phyloP scores from a whole-genome alignment of 441 rosid genomes.

The Theobroma grandiflorum region DNA sequence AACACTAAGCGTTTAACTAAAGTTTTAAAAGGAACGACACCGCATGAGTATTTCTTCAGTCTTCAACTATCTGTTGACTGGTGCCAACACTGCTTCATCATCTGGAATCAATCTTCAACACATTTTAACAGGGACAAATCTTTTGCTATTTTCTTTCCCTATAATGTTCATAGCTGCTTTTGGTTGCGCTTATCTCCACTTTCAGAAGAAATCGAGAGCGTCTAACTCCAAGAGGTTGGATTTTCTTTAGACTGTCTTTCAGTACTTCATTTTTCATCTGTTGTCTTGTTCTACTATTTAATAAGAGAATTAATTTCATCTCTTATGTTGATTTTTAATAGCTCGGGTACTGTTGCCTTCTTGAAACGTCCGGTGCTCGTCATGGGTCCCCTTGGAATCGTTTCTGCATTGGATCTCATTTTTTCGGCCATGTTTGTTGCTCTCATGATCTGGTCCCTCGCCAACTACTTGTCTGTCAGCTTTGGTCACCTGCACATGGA shows the following conservation, averaged over 20 bases:
- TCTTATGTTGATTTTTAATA: too few relatives aligned
- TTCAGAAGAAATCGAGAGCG: slow-evolving; percentile 37
- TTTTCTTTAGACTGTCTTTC: background rate
- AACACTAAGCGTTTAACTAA: too few relatives aligned
- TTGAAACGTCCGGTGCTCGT: slow-evolving; percentile 49
- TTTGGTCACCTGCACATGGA: slow-evolving; percentile 48
- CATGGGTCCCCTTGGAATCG: slow-evolving; percentile 63
- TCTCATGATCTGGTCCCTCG: slow-evolving; percentile 60
- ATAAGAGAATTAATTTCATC: background rate
- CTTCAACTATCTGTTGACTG: too few relatives aligned
- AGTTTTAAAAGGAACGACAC: too few relatives aligned
- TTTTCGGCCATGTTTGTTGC: slow-evolving; percentile 58
- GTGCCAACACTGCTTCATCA: too few relatives aligned
- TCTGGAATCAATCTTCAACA: too few relatives aligned
- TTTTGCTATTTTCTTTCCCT: slow-evolving; percentile 60
- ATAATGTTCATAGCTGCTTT: slow-evolving; percentile 57
- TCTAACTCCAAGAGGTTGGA: slow-evolving; percentile 33
- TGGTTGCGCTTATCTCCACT: slow-evolving; percentile 59
- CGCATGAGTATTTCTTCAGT: too few relatives aligned
- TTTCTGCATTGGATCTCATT: slow-evolving; percentile 50
- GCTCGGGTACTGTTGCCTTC: background rate
- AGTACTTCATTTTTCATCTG: background rate
- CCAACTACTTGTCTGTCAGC: slow-evolving; percentile 50
- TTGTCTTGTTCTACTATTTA: too few relatives aligned
- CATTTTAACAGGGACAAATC: slow-evolving; percentile 40